Percentiles rank a stretch among this genome's conserved stretches.
Evolutionary conservation across 2,329 filamentous ascomycete species (phyloP).

Genomic region (Epichloe scottii): DNA sequence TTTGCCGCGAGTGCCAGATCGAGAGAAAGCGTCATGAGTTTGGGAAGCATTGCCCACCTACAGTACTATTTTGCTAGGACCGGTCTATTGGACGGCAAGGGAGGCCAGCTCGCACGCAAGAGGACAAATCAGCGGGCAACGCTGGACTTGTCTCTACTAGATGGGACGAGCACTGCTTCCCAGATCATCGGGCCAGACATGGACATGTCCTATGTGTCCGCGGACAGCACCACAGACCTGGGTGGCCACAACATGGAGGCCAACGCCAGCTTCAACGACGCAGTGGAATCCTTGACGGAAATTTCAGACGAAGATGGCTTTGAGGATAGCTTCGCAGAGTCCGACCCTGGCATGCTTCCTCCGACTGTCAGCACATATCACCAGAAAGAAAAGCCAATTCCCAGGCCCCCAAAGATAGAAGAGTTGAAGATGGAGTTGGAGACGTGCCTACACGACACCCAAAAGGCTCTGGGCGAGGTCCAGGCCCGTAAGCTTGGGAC

Average conservation of each 20-base stretch:
- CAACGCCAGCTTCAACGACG: conserved; percentile 12
- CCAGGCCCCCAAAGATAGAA: conserved; percentile 70
- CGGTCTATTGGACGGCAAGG: conserved; percentile 85
- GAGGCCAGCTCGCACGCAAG: conserved; percentile 68
- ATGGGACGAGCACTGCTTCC: conserved; percentile 19
- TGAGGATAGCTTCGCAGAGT: conserved; percentile 47
- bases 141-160: conserved; percentile 44
- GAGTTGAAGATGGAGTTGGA: conserved; percentile 60
- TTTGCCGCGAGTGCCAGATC: conserved; percentile 86
- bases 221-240: conserved; percentile 46
- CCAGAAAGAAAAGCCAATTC: conserved; percentile 66
- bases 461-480: conserved; percentile 52
- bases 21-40: conserved; percentile 86
- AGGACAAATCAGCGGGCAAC: conserved; percentile 47
- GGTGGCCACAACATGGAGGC: conserved; percentile 25
- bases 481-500: conserved; percentile 24
- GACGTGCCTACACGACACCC: conserved; percentile 55
- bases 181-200: conserved; percentile 33
- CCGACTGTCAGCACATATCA: conserved; percentile 95
- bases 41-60: conserved; percentile 92
- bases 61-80: conserved; percentile 98
- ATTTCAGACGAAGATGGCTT: conserved; percentile 33
- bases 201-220: conserved; percentile 48
- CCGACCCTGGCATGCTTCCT: conserved; percentile 73
- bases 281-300: conserved; percentile 36